Evolutionary conservation across 768 basidiomycete genomes (phyloP).

Genomic region (Scleroderma bovista): DNA sequence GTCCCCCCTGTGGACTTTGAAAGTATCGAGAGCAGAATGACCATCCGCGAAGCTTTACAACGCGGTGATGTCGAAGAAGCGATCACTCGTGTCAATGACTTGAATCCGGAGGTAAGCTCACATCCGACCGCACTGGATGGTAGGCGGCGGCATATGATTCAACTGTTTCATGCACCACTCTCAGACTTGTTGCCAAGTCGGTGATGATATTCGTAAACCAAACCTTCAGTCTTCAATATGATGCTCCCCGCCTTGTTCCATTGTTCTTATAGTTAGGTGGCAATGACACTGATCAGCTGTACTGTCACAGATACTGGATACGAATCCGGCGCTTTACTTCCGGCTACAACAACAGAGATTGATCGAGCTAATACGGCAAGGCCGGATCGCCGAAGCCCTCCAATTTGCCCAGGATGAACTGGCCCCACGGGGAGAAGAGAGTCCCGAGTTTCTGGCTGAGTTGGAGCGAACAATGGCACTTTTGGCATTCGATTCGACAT

Average conservation of each 20-base stretch:
- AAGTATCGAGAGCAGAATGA: slow-evolving; percentile 90
- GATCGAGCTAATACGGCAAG: slow-evolving; percentile 89
- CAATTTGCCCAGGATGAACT: slow-evolving; percentile 91
- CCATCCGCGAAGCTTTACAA: slow-evolving; percentile 89
- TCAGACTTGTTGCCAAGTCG: slow-evolving; percentile 66
- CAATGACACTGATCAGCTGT: slow-evolving; percentile 17
- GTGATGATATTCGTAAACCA: slow-evolving; percentile 75
- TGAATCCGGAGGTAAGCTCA: slow-evolving; percentile 89
- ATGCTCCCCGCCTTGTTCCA: slow-evolving; percentile 32
- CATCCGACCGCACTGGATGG: slow-evolving; percentile 5
- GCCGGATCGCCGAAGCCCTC: slow-evolving; percentile 72
- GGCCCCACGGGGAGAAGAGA: slow-evolving; percentile 92
- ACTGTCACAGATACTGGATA: slow-evolving; percentile 81
- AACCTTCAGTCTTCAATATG: slow-evolving; percentile 99
- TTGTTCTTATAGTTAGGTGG: not conserved
- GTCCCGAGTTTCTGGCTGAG: slow-evolving; percentile 87
- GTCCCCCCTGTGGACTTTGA: slow-evolving; percentile 78
- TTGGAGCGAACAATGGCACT: slow-evolving; percentile 94
- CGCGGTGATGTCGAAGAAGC: slow-evolving; percentile 94
- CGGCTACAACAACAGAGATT: slow-evolving; percentile 93
- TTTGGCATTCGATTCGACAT: slow-evolving; percentile 70
- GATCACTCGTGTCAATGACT: slow-evolving; percentile 90
- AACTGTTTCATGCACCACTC: slow-evolving; percentile 98
- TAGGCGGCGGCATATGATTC: slow-evolving; percentile 60
- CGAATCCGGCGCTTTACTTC: slow-evolving; percentile 90